Percentiles rank a stretch among this genome's conserved stretches.
These are phyloP conservation scores for Salix udensis DNA, from an alignment of 345 rosid species.

Conservation along the genomic window DNA sequence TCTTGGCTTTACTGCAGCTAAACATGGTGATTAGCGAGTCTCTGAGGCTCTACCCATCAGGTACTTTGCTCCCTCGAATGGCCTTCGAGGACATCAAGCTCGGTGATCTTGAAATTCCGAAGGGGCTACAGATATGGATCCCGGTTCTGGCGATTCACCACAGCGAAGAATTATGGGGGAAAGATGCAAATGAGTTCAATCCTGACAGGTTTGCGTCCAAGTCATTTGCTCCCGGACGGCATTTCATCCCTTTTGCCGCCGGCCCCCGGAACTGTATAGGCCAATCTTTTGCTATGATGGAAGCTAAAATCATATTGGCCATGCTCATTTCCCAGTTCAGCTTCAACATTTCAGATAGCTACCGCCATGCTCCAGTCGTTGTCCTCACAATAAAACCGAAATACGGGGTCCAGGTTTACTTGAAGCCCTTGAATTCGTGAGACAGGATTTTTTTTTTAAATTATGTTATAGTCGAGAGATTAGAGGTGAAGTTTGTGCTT, in stretches of 20 bases:
- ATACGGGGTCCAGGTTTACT: conserved; percentile 61
- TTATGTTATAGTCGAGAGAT: background rate
- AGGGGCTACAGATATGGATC: conserved; percentile 91
- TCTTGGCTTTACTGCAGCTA: conserved; percentile 39
- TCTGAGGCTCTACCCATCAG: conserved; percentile 87
- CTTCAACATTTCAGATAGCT: conserved; percentile 50
- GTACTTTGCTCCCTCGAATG: conserved; percentile 80
- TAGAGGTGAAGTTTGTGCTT: background rate
- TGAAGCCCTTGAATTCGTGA: conserved; percentile 42
- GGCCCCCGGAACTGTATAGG: conserved; percentile 80
- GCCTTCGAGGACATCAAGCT: conserved; percentile 81
- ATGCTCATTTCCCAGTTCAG: conserved; percentile 57
- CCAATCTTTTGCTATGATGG: conserved; percentile 78
- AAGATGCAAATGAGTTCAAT: conserved; percentile 79
- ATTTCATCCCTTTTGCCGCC: conserved; percentile 76
- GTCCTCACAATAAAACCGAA: conserved; percentile 74
- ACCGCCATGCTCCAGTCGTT: conserved; percentile 71
- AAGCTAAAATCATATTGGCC: conserved; percentile 68
- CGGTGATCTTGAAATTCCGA: conserved; percentile 73
- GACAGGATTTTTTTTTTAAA: background rate
- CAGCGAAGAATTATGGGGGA: conserved; percentile 80
- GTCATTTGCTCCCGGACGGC: conserved; percentile 44
- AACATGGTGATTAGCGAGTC: conserved; percentile 88
- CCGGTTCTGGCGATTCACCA: conserved; percentile 93
- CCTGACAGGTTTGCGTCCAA: conserved; percentile 65